Percentiles rank a stretch among this genome's conserved stretches.
Conservation (phyloP, 2,329 filamentous ascomycete species). For the Fusarium domesticum region DNA sequence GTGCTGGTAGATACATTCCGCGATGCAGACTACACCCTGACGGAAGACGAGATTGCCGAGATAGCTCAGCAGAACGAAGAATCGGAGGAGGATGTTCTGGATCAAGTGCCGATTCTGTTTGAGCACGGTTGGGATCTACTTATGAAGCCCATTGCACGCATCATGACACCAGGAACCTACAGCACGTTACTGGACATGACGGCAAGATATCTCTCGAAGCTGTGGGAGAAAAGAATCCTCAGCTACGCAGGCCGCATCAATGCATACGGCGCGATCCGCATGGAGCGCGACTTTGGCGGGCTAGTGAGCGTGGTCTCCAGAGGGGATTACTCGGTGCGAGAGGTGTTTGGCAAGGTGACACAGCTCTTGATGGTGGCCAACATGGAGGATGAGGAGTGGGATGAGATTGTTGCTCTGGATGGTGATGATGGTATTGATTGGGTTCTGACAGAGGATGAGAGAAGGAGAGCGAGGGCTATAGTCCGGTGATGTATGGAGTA, state of each 20-base stretch:
- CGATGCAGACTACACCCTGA: conserved; percentile 79
- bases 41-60: conserved; percentile 59
- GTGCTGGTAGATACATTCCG: conserved; percentile 87
- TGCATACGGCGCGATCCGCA: conserved; percentile 73
- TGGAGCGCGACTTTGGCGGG: conserved; percentile 80
- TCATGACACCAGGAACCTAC: conserved; percentile 77
- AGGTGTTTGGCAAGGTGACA: conserved; percentile 70
- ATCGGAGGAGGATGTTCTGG: conserved; percentile 53
- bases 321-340: conserved; percentile 74
- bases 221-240: conserved; percentile 86
- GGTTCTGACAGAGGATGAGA: conserved; percentile 71
- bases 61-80: conserved; percentile 53
- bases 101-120: conserved; percentile 75
- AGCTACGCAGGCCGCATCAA: conserved; percentile 76
- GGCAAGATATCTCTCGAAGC: conserved; percentile 68
- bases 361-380: conserved; percentile 86
- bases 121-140: conserved; percentile 82
- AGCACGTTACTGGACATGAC: conserved; percentile 72
- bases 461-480: conserved; percentile 67
- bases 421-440: conserved; percentile 64
- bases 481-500: conserved; percentile 39
- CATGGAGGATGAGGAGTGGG: conserved; percentile 96
- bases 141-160: conserved; percentile 77
- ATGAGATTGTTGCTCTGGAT: conserved; percentile 58
- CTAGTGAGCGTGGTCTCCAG: conserved; percentile 66